Base-by-base conservation (phyloP, 805 yeast genomes). In the Saturnispora galanensis region DNA sequence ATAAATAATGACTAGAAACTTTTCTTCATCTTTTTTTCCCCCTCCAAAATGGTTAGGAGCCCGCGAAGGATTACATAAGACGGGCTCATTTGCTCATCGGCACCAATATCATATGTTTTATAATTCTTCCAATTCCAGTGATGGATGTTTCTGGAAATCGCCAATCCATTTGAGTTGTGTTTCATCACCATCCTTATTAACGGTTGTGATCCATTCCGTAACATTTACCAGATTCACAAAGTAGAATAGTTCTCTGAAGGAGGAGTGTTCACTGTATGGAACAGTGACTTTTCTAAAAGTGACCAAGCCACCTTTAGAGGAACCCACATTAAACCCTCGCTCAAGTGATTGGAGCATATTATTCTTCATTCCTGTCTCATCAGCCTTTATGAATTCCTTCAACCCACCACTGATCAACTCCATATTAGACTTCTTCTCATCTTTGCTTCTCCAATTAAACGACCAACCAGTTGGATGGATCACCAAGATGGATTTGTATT, bases 181-280 rank as follows among this genome's bases (percentile, higher is more conserved):
- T 12, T 8, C 8, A 16, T 42, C 39, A 10, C 18, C 38, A 10
- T 64, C 54, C 42, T 64, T 56, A 46, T 76, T 77, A 4, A 90
- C 98, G 0, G 98, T 93, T 0, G 97, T 93, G 8, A 88, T 76
- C 11, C 86, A 73, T 35, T 68, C 55, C 0, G 63, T 62, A 50
- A 77, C 72, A 7, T 71, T 60, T 35, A 86, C 52, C 17, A 71
- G 62, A 2, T 73, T 64, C 17, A 81, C 74, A 56, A 90, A 85
- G 44, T 72, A 70, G 10, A 81, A 70, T 33, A 93, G 67, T 55
- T 93, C 98, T 33, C 83, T 66, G 55, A 79, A 90, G 46, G 95
- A 85, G 10, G 96, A 86, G 64, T 93, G 98, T 57, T 93, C 98
- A 56, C 94, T 82, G 56, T 93, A 93, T 0, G 98, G 97, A 1